Base-by-base conservation (phyloP, 75 land plant species). In the Isoetes taiwanensis region DNA sequence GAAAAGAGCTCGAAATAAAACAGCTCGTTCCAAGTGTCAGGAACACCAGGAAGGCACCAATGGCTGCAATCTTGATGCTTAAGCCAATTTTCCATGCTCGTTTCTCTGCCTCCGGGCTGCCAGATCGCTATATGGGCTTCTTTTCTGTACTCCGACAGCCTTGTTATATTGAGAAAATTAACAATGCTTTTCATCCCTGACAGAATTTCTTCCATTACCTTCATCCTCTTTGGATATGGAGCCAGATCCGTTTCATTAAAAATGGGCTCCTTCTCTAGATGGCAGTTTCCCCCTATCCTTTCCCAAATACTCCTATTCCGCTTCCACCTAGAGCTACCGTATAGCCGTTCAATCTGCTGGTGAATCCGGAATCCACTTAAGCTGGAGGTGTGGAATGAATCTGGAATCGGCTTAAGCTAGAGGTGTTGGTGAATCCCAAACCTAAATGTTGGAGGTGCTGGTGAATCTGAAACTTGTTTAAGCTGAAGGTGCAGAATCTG, bases 91-190 rank as follows among this genome's bases (percentile, higher is more conserved):
- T 3, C 9, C 2, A 43, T 3, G 39, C 14, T 37, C 50, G 16
- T 23, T 25, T 34, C 43, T 37, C 11, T 9, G n/a, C 16, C n/a
- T 33, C 32, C 3, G 2, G 19, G 20, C 23, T 25, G 39, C 58
- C 80, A 62, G 0, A 84, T 72, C 0, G 88, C 73, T 17, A 84
- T 78, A 48, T 83, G 87, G 0, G 73, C 87, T 28, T 83, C 87
- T 38, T 76, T 80, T 9, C 88, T 64, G 42, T 56, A 68, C 58
- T 80, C 84, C 1, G 83, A 80, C 29, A 84, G 54, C 3, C 67
- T 41, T 0, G 88, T 84, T 28, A 84, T 69, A 72, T 84, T 74
- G 29, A 84, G 17, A 30, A 80, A 69, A 12, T 58, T 6, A n/a
- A 84, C 78, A 0, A 80, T 78, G 3, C 68, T 43, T 61, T 67